phyloP scores from a whole-genome alignment of 768 basidiomycete genomes.

The Obba rivulosa region DNA sequence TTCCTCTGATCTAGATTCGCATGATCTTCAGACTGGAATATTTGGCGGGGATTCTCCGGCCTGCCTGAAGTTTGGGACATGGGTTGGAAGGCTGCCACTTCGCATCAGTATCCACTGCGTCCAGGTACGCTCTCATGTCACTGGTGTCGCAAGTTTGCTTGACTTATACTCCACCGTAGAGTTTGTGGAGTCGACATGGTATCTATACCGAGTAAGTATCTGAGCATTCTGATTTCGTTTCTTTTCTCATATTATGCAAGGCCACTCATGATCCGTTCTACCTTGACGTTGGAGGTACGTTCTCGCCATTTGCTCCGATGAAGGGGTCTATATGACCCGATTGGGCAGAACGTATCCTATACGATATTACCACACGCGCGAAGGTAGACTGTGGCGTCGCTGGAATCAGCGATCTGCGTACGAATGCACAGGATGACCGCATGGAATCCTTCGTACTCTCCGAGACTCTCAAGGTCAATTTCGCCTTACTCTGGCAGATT shows the following conservation, averaged over 20 bases:
- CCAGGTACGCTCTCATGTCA: conserved; percentile 42
- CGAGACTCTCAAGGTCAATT: conserved; percentile 80
- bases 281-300: conserved; percentile 64
- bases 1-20: not conserved
- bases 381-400: conserved; percentile 86
- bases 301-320: not conserved
- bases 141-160: not conserved
- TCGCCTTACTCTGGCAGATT: not conserved
- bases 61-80: conserved; percentile 93
- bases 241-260: conserved; percentile 34
- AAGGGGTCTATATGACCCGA: not conserved
- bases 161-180: conserved; percentile 37
- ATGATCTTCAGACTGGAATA: conserved; percentile 78
- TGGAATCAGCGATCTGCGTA: conserved; percentile 74
- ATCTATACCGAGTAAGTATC: conserved; percentile 72
- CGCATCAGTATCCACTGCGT: conserved; percentile 74
- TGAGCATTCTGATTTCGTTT: not conserved
- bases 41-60: conserved; percentile 85
- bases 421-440: conserved; percentile 77
- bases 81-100: conserved; percentile 62
- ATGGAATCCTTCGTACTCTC: conserved; percentile 98
- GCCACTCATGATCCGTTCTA: conserved; percentile 93
- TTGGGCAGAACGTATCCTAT: conserved; percentile 59
- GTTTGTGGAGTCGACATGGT: conserved; percentile 96
- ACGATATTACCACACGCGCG: conserved; percentile 66